Percentiles rank a stretch among this genome's conserved stretches.
These are phyloP conservation scores for Cyclotella cryptica DNA, from an alignment of 108 stramenopile species.

Conservation along the genomic window DNA sequence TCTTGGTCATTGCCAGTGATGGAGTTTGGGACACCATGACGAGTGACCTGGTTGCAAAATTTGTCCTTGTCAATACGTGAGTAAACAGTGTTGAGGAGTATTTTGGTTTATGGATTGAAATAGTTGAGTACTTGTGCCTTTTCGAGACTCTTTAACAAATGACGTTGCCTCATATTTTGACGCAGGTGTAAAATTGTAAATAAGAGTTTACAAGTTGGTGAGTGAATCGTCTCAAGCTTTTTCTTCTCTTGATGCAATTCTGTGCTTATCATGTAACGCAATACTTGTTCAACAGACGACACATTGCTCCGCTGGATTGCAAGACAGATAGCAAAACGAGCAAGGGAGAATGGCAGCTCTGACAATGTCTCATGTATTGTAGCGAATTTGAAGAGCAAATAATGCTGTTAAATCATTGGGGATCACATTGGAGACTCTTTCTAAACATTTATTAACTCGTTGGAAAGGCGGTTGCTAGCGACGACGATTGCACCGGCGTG, in stretches of 20 bases:
- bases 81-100: not conserved
- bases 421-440: too few relatives aligned
- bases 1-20: conserved; percentile 85
- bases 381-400: conserved; percentile 71
- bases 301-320: conserved; percentile 86
- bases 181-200: conserved; percentile 75
- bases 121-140: not conserved
- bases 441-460: too few relatives aligned
- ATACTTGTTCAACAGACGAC: conserved; percentile 49
- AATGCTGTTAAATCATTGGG: not conserved
- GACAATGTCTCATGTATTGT: conserved; percentile 84
- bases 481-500: too few relatives aligned
- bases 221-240: not conserved
- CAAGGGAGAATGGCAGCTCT: conserved; percentile 80
- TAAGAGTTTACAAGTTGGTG: conserved; percentile 62
- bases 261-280: not conserved
- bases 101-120: too few relatives aligned
- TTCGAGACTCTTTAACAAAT: not conserved
- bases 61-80: conserved; percentile 78
- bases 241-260: not conserved
- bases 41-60: conserved; percentile 86
- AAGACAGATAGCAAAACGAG: conserved; percentile 69
- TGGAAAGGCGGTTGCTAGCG: too few relatives aligned
- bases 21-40: conserved; percentile 93
- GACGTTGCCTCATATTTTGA: not conserved